Evolutionary conservation across 1,139 yeast genomes (phyloP).

Genomic region (Candida frijolesensis): DNA sequence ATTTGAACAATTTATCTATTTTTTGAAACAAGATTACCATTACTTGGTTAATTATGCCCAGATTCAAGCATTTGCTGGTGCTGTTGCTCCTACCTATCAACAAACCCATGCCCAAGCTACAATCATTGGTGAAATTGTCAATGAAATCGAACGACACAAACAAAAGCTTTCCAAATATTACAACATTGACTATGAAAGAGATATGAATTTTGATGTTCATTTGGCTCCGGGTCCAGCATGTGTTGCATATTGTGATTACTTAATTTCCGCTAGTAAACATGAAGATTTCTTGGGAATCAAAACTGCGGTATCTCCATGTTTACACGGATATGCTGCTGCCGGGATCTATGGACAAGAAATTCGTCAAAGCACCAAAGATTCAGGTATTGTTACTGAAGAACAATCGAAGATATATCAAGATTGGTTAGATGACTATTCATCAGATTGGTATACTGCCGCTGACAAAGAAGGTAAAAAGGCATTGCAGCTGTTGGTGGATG

Average conservation of each 20-base stretch:
- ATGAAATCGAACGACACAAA: constrained; percentile 61
- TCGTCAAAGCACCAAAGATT: constrained; percentile 13
- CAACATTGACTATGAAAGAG: constrained; percentile 47
- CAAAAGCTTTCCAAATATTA: constrained; percentile 48
- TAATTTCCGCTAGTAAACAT: constrained; percentile 52
- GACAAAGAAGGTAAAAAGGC: constrained; percentile 49
- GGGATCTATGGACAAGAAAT: constrained; percentile 28
- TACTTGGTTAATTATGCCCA: constrained; percentile 71
- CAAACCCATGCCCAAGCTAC: constrained; percentile 54
- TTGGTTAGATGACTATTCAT: constrained; percentile 66
- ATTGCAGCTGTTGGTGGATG: constrained; percentile 44
- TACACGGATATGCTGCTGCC: constrained; percentile 71
- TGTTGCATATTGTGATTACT: constrained; percentile 59
- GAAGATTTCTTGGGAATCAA: constrained; percentile 66
- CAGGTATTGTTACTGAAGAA: constrained; percentile 12
- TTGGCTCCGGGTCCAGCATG: constrained; percentile 60
- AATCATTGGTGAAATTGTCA: constrained; percentile 53
- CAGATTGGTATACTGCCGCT: constrained; percentile 59
- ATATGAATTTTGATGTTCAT: constrained; percentile 38
- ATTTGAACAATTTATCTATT: constrained; percentile 54
- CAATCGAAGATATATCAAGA: constrained; percentile 42
- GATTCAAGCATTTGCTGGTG: constrained; percentile 66
- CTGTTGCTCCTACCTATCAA: constrained; percentile 58
- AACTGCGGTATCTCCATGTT: constrained; percentile 75
- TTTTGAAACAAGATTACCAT: constrained; percentile 70